phyloP scores from a whole-genome alignment of 345 rosid genomes.

The Camelina laxa region DNA sequence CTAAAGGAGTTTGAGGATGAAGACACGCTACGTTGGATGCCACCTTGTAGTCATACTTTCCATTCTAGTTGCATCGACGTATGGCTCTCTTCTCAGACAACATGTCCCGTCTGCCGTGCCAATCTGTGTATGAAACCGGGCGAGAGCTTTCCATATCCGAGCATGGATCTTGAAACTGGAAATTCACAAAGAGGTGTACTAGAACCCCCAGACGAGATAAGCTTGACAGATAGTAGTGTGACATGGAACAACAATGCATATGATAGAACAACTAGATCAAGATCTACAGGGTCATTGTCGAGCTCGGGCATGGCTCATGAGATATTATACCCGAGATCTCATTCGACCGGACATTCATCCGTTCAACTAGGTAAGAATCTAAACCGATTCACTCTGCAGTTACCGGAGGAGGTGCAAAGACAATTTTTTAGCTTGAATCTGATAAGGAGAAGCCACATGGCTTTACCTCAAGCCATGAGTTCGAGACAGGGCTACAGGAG shows the following conservation, averaged over 20 bases:
- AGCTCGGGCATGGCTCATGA: conserved; percentile 48
- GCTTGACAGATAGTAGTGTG: conserved; percentile 15
- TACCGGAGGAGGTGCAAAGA: conserved; percentile 63
- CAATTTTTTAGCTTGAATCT: conserved; percentile 42
- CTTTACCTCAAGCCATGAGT: conserved; percentile 63
- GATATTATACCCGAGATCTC: conserved; percentile 57
- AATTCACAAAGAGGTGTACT: neutral
- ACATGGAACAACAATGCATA: conserved; percentile 26
- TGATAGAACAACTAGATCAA: conserved; percentile 48
- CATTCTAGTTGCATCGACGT: conserved; percentile 71
- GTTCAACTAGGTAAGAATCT: conserved; percentile 56
- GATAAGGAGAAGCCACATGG: conserved; percentile 51
- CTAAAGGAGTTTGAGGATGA: conserved; percentile 54
- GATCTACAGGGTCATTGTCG: conserved; percentile 53
- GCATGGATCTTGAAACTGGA: conserved; percentile 40
- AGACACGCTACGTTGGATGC: conserved; percentile 71
- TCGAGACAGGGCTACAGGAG: conserved; percentile 60
- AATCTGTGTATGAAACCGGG: conserved; percentile 27
- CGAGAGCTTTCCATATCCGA: conserved; percentile 34
- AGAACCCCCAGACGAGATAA: conserved; percentile 26
- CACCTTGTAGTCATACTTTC: conserved; percentile 75
- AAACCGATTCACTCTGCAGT: conserved; percentile 69
- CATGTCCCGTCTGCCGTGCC: conserved; percentile 84
- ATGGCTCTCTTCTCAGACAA: conserved; percentile 65
- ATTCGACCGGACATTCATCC: conserved; percentile 65